Percentiles rank a stretch among this genome's conserved stretches.
phyloP scores from a whole-genome alignment of 164 flowering plant species.

The Tetracentron sinense region DNA sequence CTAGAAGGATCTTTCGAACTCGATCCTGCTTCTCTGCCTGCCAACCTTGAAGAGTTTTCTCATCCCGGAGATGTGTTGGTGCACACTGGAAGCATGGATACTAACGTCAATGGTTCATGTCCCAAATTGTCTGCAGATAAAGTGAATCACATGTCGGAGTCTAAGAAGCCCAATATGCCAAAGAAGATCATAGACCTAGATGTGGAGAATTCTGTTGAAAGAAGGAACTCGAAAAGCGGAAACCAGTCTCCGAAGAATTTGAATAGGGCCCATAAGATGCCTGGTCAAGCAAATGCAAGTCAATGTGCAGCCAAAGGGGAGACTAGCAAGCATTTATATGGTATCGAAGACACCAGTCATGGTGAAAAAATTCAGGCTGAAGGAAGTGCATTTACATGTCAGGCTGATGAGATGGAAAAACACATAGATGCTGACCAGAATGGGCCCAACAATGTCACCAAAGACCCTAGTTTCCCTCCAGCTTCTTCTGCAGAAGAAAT shows the following conservation, averaged over 20 bases:
- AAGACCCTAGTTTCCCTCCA: conserved; percentile 1
- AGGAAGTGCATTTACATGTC: conserved; percentile 2
- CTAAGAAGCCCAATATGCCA: background rate
- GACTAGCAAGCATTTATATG: conserved; percentile 2
- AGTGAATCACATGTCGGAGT: conserved; percentile 6
- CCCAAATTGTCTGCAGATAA: conserved; percentile 4
- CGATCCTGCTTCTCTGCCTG: conserved; percentile 49
- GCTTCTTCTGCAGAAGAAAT: background rate
- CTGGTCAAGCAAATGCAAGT: background rate
- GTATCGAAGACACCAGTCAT: background rate
- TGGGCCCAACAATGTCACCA: background rate
- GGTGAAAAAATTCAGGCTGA: background rate
- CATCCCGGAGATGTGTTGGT: conserved; percentile 14
- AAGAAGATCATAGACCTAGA: background rate
- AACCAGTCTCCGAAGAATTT: background rate
- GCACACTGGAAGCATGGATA: background rate
- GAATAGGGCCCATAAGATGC: background rate
- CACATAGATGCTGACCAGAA: background rate
- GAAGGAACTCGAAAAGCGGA: background rate
- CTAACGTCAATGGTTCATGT: conserved; percentile 11
- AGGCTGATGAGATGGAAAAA: conserved; percentile 1
- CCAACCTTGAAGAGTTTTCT: conserved; percentile 22
- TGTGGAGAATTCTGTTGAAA: background rate
- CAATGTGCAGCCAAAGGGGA: background rate
- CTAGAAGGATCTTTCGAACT: conserved; percentile 56